Evolutionary conservation across 768 basidiomycete species (phyloP), one percentile per base, ranked within the genome.

Genomic region (Lactarius trivialis): DNA sequence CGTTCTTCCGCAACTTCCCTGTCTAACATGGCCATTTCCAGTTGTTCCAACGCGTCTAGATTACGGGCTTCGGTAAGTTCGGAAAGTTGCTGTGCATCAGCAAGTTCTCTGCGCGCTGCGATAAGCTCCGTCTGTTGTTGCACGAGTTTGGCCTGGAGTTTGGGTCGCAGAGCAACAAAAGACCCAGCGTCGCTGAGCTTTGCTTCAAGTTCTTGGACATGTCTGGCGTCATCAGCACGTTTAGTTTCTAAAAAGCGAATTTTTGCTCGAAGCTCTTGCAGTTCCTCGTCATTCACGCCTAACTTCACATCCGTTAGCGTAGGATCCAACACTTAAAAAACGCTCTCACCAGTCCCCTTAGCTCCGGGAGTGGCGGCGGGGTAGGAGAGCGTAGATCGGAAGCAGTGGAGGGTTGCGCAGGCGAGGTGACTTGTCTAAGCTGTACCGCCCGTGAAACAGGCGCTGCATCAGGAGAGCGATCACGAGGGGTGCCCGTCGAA

Each of bases 1-100:
- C 85, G 84, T 73, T 98, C 96, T 71, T 98, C 97, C 0, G 96
- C 95, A 41, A 98, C 85, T 72, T 99, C 97, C 75, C 93, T 93
- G 72, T 99, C 97, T 68, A 99, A 75, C 81, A 91, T 91, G 3
- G 85, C 81, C 88, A 98, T 93, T 76, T 99, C 97, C 41, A 98
- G 75, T 70, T 95, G 91, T 61, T 98, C 96, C 56, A 89, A 84
- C 1, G 88, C 72, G 71, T 98, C 96, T 2, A 86, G 75, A 1
- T 91, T 77, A 26, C 89, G 80, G 17, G 75, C 76, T 65, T 95
- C 91, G 0, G 85, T 77, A 36, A 93, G 76, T 36, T 85, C 81
- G 0, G 85, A 79, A n/a, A 93, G 77, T 62, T 92, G 88, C 63
- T 88, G 81, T 8, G 85, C 75, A 67, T 96, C 93, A 2, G 88